Evolutionary conservation across 2,329 filamentous ascomycete species (phyloP), one percentile per base, ranked within the genome.

Genomic region (Arthrobotrys pseudoclavata): DNA sequence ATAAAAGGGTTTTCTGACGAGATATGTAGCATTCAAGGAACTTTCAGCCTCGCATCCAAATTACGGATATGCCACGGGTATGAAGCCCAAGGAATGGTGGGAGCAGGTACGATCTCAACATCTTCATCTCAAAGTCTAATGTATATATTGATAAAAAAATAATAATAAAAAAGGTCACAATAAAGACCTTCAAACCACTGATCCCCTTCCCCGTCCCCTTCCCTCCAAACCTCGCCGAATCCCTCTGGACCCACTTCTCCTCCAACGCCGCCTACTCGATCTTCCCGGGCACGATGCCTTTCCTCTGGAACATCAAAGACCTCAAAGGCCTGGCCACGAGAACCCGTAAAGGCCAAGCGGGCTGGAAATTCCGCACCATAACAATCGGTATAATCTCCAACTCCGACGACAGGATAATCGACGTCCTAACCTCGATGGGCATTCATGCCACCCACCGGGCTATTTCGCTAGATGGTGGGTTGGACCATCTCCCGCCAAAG

Each of bases 361-460:
- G 50, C 13, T 76, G 53, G 53, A 20, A 63, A n/a, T 63, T 62
- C 37, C 62, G 71, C 13, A 82, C 81, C 12, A 84, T 86, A 3
- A 83, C 88, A 1, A 83, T 89, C 4, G 89, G 89, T 26, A 84
- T 91, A 4, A 85, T 91, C 62, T 89, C 88, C 10, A 91, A 91
- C 81, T 90, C 89, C 0, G 89, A 91, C 79, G 85, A 88, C 80
- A 85, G 89, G n/a, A 87, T 90, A 0, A 85, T 86, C 0, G 82
- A 82, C 26, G 85, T 91, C 22, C 82, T 91, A 3, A 82, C 84
- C 0, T 88, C 87, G 0, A 83, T 90, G 3, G 88, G 87, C 63
- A 69, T 68, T 7, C n/a, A 9, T 0, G 47, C 24, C 12, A n/a
- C 4, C 0, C 64, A 64, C n/a, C 47, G 50, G 34, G 12, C 5